Conservation (phyloP, 2,329 filamentous ascomycete genomes). For the Diaporthe capsici region DNA sequence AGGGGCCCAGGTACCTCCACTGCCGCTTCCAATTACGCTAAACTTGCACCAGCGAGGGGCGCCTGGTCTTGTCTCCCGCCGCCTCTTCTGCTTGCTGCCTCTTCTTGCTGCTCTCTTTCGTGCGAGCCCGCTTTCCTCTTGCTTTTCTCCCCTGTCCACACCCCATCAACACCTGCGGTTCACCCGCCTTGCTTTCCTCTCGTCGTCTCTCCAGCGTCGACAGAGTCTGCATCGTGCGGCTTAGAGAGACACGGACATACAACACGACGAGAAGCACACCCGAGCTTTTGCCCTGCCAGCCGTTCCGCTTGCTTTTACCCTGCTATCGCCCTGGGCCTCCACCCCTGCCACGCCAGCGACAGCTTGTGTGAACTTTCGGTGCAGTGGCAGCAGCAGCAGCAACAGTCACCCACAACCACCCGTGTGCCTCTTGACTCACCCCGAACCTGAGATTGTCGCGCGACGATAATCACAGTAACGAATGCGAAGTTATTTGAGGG, state of each 20-base stretch:
- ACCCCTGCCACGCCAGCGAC: conserved; percentile 32
- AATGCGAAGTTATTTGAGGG: background rate
- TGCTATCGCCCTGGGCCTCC: conserved; percentile 8
- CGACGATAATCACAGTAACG: conserved; percentile 1
- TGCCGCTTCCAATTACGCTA: conserved; percentile 42
- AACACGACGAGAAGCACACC: background rate
- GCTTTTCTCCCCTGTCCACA: conserved; percentile 29
- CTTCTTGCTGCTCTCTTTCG: conserved; percentile 38
- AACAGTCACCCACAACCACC: conserved; percentile 14
- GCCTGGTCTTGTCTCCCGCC: conserved; percentile 41
- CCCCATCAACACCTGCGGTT: conserved; percentile 32
- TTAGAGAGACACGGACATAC: conserved; percentile 3
- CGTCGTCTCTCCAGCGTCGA: conserved; percentile 31
- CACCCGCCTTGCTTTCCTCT: conserved; percentile 34
- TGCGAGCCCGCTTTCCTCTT: conserved; percentile 30
- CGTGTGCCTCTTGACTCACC: conserved; percentile 21
- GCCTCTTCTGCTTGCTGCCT: conserved; percentile 39
- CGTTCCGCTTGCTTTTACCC: background rate
- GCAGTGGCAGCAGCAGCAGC: background rate
- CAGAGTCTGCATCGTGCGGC: conserved; percentile 37
- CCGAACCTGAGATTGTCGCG: background rate
- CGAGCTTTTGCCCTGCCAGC: conserved; percentile 1
- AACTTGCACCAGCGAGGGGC: conserved; percentile 40
- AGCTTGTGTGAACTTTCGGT: conserved; percentile 15
- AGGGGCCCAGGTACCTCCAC: conserved; percentile 36